Base-by-base conservation (phyloP, 768 basidiomycete species). In the Lactifluus subvellereus region DNA sequence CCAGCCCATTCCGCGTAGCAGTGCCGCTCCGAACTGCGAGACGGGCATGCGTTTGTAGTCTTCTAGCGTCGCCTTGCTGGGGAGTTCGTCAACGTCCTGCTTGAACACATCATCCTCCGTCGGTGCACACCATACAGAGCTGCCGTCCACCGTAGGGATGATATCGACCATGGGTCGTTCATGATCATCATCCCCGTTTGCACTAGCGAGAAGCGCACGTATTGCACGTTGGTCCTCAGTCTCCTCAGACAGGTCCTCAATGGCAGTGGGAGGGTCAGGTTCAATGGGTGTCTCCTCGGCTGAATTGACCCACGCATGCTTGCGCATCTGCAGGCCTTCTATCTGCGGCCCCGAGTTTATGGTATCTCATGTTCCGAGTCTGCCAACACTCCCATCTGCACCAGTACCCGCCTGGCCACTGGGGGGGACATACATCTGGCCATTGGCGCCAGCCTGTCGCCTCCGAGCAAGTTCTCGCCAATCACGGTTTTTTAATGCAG, bases 1-100 rank as follows among this genome's bases (percentile, higher is more conserved):
- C 94, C 94, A 98, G 2, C 95, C 95, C 97, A 98, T 98, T 0
- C 96, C 96, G 50, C 94, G 83, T 4, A 97, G 79, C 68, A 98
- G 82, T 7, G 97, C 97, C 5, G 89, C 86, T 6, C 97, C 96
- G 67, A 98, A 99, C 60, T 91, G 88, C 6, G 89, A 87, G 16
- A 99, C 87, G 0, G 97, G 97, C 0, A 98, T 84, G 20, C 93
- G 88, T 40, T 84, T 84, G 71, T 98, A 99, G 73, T 95, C 96
- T 0, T 90, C 86, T 18, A 90, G 74, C 0, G 89, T 85, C 1
- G 94, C 85, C 57, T 74, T 73, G 7, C 89, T 88, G 0, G 92
- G 92, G 6, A 96, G 82, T 14, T 86, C 86, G 18, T 79, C 80
- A 4, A 98, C 81, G 71, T 98, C 96, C 72, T 92, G 86, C 61